A percentile compares a stretch with the other conserved stretches of the same genome.
Evolutionary conservation across 2,329 filamentous ascomycete species (phyloP).

Genomic region (Epichloe sp.): DNA sequence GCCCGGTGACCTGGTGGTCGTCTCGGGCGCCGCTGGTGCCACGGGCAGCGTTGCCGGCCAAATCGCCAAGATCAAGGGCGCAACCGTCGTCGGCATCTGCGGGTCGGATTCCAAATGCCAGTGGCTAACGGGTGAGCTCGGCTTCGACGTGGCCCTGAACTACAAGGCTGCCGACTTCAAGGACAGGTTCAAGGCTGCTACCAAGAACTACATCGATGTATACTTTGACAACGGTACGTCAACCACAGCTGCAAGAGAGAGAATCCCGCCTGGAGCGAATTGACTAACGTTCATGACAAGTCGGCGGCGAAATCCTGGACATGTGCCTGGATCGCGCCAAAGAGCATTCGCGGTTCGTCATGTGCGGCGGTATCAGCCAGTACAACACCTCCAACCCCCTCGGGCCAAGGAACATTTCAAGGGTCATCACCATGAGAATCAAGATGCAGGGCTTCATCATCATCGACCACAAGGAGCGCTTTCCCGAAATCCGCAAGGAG

Average conservation of each 20-base stretch:
- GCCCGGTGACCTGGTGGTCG: constrained; percentile 60
- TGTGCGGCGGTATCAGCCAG: constrained; percentile 58
- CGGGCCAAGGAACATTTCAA: constrained; percentile 42
- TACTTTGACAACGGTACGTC: constrained; percentile 52
- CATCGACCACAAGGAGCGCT: constrained; percentile 51
- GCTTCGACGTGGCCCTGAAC: constrained; percentile 55
- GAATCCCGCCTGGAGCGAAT: too few relatives aligned
- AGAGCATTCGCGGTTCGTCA: constrained; percentile 49
- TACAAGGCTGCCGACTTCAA: constrained; percentile 54
- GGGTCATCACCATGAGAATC: constrained; percentile 41
- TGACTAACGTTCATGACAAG: constrained; percentile 16
- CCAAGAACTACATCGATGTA: constrained; percentile 48
- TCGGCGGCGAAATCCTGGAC: constrained; percentile 59
- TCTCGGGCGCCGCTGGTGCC: constrained; percentile 65
- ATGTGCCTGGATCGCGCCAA: constrained; percentile 51
- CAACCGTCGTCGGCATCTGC: constrained; percentile 49
- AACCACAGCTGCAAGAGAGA: not conserved
- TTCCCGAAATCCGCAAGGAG: constrained; percentile 42
- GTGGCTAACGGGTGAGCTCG: constrained; percentile 50
- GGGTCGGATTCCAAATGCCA: constrained; percentile 54
- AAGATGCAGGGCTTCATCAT: constrained; percentile 62
- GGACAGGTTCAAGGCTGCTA: constrained; percentile 45
- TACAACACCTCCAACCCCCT: constrained; percentile 47
- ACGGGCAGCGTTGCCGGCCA: constrained; percentile 67
- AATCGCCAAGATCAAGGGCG: constrained; percentile 61